Evolutionary conservation across 305 asterid genomes (phyloP).

Genomic region (Striga hermonthica): DNA sequence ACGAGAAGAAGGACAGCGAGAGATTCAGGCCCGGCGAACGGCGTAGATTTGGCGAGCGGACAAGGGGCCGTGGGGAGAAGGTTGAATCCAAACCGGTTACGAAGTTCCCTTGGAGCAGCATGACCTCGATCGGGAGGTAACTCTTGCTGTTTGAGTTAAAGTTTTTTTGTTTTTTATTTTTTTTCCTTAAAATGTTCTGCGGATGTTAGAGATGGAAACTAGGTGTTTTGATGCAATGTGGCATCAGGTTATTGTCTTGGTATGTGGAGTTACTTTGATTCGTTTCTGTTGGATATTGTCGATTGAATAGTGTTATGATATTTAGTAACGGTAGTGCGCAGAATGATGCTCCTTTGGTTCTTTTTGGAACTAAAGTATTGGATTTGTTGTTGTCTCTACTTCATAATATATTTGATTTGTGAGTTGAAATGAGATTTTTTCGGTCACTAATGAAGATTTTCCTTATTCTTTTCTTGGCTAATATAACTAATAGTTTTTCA

Average conservation of each 20-base stretch:
- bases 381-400: background rate
- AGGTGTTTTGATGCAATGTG: conserved; percentile 28
- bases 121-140: conserved; percentile 53
- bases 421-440: background rate
- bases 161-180: conserved; percentile 1
- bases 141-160: background rate
- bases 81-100: conserved; percentile 32
- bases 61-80: conserved; percentile 30
- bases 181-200: background rate
- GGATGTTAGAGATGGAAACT: conserved; percentile 7
- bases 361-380: conserved; percentile 2
- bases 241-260: conserved; percentile 14
- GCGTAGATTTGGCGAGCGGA: conserved; percentile 34
- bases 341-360: conserved; percentile 1
- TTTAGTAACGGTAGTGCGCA: conserved; percentile 9
- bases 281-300: background rate
- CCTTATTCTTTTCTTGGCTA: background rate
- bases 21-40: conserved; percentile 36
- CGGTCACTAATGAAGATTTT: background rate
- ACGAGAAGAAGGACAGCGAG: conserved; percentile 44
- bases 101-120: conserved; percentile 80
- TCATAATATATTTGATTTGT: background rate
- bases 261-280: background rate
- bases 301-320: background rate
- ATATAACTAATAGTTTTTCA: background rate